Base-by-base conservation (phyloP, 805 yeast species). In the Monosporozyma solicola region DNA sequence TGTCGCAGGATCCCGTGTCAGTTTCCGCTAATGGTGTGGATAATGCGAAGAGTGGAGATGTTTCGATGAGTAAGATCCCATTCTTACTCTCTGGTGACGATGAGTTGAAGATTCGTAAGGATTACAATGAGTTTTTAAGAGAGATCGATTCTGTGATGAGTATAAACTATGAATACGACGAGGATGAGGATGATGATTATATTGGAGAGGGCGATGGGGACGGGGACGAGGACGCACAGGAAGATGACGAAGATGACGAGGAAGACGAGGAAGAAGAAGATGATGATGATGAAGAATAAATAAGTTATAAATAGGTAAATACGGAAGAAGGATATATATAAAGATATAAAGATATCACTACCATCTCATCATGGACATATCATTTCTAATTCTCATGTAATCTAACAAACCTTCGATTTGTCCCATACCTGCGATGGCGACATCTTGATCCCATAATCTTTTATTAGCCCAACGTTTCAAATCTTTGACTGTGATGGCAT, bases 301-400 rank as follows among this genome's bases (percentile, higher is more conserved):
- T 46, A 43, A 29, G 43, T 51, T 44, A 48, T 39, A 10, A 51
- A 41, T 49, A 47, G 45, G 46, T 50, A 52, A 20, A 46, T 47
- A 49, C 37, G 54, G 49, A 53, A 47, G 50, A 41, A 48, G 41
- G 45, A 31, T 22, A 43, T 46, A 47, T 37, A 49, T 48, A 46
- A 25, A 44, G 5, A 45, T 6, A 5, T 20, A 35, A n/a, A n/a
- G 15, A 27, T 7, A 27, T 7, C 20, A 20, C 71, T 70, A 81
- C 85, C 85, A 81, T 85, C 95, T 86, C 83, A 85, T 77, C 87
- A 85, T 80, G 65, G 94, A 80, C 90, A 87, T 87, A 66, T 85
- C 91, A 74, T 83, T 84, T 84, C 95, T 85, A 71, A 82, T 74
- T 82, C 92, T 84, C 80, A 75, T 77, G 82, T 87, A 87, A 72